Evolutionary conservation across 2,329 filamentous ascomycete genomes (phyloP).

Genomic region (Reticulascus tulasneorum): DNA sequence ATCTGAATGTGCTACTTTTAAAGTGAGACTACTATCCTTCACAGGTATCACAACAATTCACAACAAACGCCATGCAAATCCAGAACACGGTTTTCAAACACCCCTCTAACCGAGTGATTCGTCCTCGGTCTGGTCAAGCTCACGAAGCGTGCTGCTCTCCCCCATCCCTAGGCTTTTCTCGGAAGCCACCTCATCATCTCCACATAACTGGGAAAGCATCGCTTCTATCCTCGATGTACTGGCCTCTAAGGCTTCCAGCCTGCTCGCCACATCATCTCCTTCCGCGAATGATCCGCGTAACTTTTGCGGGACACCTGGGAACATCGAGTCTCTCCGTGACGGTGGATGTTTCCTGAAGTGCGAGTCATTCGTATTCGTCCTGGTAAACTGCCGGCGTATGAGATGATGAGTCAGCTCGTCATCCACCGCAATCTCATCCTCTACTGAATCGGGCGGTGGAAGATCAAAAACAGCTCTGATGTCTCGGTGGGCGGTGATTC

Average conservation of each 20-base stretch:
- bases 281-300: conserved; percentile 46
- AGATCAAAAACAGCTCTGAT: conserved; percentile 70
- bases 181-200: conserved; percentile 19
- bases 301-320: conserved; percentile 48
- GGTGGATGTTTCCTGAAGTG: conserved; percentile 23
- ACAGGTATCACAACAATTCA: too few species aligned
- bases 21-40: too few species aligned
- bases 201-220: conserved; percentile 36
- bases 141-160: conserved; percentile 21
- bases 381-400: conserved; percentile 53
- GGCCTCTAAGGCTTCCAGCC: conserved; percentile 48
- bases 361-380: conserved; percentile 38
- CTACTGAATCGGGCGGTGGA: conserved; percentile 59
- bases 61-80: not conserved
- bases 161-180: conserved; percentile 22
- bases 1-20: too few species aligned
- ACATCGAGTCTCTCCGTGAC: conserved; percentile 53
- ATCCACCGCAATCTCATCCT: conserved; percentile 54
- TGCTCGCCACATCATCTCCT: conserved; percentile 36
- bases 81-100: not conserved
- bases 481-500: conserved; percentile 68
- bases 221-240: conserved; percentile 43
- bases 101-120: conserved; percentile 24
- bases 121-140: conserved; percentile 21
- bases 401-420: conserved; percentile 56